Percentiles rank a stretch among this genome's conserved stretches.
These are phyloP conservation scores for Aspergillus luchuensis DNA, from an alignment of 2,329 filamentous ascomycete genomes.

Conservation along the genomic window DNA sequence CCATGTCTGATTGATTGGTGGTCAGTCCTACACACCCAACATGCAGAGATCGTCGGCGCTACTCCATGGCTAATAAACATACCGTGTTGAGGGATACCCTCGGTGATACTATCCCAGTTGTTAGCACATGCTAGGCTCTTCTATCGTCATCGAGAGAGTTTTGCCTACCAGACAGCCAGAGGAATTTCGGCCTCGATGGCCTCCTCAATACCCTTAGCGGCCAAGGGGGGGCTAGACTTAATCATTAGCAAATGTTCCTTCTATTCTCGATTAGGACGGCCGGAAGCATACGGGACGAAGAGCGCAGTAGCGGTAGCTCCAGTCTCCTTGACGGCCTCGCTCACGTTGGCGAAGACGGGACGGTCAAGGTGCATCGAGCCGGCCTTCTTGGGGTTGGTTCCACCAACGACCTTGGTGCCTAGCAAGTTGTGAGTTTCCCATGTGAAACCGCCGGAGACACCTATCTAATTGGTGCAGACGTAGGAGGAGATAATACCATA, in stretches of 20 bases:
- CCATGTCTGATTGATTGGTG: constrained; percentile 71
- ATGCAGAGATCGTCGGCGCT: neutral
- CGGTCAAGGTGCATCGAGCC: constrained; percentile 84
- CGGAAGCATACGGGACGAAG: constrained; percentile 78
- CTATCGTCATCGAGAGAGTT: constrained; percentile 21
- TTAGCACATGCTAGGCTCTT: neutral
- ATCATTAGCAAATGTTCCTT: constrained; percentile 23
- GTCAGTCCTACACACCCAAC: constrained; percentile 19
- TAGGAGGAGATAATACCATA: constrained; percentile 67
- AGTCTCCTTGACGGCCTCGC: constrained; percentile 84
- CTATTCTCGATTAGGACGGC: neutral
- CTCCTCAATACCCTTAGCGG: constrained; percentile 94
- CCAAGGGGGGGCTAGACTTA: constrained; percentile 73
- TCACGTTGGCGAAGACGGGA: constrained; percentile 89
- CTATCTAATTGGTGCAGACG: constrained; percentile 7
- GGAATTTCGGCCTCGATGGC: constrained; percentile 90
- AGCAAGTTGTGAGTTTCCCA: constrained; percentile 30
- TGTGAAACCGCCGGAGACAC: constrained; percentile 7
- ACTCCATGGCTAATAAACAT: constrained; percentile 36
- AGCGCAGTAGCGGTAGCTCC: constrained; percentile 90
- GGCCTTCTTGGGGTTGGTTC: constrained; percentile 99
- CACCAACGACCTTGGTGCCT: constrained; percentile 97
- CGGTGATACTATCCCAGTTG: constrained; percentile 67
- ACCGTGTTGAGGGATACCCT: constrained; percentile 97
- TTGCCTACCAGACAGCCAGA: constrained; percentile 76